Base-by-base conservation (phyloP, 78 protist species). In the Speleostelium caveatum region DNA sequence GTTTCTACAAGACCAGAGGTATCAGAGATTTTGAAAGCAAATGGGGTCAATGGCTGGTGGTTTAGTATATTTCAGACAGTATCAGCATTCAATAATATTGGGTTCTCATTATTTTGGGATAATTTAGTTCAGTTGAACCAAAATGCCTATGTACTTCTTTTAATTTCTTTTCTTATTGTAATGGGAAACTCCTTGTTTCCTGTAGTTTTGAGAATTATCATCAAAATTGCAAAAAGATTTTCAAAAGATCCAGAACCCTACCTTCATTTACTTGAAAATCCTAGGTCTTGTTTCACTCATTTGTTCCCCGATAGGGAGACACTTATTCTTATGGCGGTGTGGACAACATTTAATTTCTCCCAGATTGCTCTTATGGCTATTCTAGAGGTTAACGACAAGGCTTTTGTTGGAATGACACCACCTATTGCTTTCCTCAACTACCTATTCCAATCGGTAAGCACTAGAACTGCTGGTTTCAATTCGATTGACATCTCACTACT, bases 391-490 rank as follows among this genome's bases (percentile, higher is more conserved):
- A 83, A 83, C 14, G 91, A 83, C 16, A 83, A 59, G n/a, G 91
- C 91, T 59, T 83, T 83, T 45, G 17, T 8, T 3, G 60, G 63
- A 30, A 67, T 83, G 74, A 39, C 28, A 17, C 10, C 67, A 12
- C 3, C 59, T 33, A 28, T 42, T 14, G 69, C 66, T 21, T 51
- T 83, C 16, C n/a, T 83, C 41, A 83, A 83, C 36, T 83, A 83
- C 60, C 59, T 56, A 26, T 83, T 83, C 72, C 75, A 73, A 8
- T 83, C 91, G n/a, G 42, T 83, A 26, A 75, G 68, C 14, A 88
- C 94, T n/a, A 72, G 94, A 71, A 76, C 94, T 49, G 60, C 76
- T 36, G 94, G 94, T 69, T 88, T 88, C 55, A 88, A 75, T 62
- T 78, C 86, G 38, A 22, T 88, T 14, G 94, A 88, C 65, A 49